Conservation (phyloP, 805 yeast genomes). For the Yarrowia porcina region DNA sequence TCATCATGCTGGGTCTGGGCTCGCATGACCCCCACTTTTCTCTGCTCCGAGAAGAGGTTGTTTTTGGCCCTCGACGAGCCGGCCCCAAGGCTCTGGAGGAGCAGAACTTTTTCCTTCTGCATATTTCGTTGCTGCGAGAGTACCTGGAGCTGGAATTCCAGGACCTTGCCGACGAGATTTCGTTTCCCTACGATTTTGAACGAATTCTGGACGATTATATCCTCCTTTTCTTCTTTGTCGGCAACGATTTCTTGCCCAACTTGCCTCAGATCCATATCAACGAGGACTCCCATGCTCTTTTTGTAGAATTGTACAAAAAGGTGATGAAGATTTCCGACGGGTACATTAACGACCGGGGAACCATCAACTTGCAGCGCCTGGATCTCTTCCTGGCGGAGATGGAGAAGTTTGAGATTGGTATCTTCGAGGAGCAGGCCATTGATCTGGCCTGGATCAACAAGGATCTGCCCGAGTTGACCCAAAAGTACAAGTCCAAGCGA, state of each 20-base stretch:
- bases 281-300: constrained; percentile 94
- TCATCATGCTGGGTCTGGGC: constrained; percentile 87
- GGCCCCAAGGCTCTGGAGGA: constrained; percentile 52
- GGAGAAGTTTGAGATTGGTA: constrained; percentile 75
- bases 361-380: constrained; percentile 69
- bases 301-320: constrained; percentile 82
- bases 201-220: constrained; percentile 88
- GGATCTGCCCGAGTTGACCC: constrained; percentile 53
- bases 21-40: constrained; percentile 97
- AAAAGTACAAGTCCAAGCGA: constrained; percentile 50
- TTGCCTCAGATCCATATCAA: constrained; percentile 90
- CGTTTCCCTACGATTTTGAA: constrained; percentile 77
- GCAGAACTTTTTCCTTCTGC: constrained; percentile 79
- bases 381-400: constrained; percentile 72
- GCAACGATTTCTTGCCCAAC: constrained; percentile 96
- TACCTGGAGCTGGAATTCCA: constrained; percentile 82
- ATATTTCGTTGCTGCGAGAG: constrained; percentile 84
- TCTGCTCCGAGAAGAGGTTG: constrained; percentile 89
- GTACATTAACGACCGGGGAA: constrained; percentile 79
- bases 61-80: constrained; percentile 57
- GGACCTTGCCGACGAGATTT: constrained; percentile 59
- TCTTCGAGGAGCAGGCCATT: constrained; percentile 74
- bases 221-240: constrained; percentile 87
- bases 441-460: constrained; percentile 91
- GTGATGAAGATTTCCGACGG: constrained; percentile 73